Evolutionary conservation across 2,329 filamentous ascomycete genomes (phyloP).

Genomic region (Intubia oerlemansii): DNA sequence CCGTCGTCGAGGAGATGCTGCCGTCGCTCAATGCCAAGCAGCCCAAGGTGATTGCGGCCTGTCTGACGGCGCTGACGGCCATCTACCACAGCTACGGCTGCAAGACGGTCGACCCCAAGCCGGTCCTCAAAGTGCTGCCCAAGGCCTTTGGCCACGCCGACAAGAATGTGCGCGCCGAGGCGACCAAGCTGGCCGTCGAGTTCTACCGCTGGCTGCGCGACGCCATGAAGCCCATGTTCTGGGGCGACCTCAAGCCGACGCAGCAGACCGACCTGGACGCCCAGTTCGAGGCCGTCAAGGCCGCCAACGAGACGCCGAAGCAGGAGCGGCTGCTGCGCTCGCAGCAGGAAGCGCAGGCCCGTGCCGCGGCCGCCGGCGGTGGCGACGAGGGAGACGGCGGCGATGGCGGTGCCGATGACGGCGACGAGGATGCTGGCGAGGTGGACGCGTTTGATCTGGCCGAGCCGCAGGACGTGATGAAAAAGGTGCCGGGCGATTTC

Average conservation of each 20-base stretch:
- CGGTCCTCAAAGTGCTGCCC: constrained; percentile 68
- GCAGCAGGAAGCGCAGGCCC: constrained; percentile 66
- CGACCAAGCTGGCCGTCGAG: constrained; percentile 77
- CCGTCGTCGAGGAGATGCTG: constrained; percentile 76
- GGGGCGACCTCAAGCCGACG: constrained; percentile 83
- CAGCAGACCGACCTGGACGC: constrained; percentile 89
- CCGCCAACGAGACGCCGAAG: constrained; percentile 53
- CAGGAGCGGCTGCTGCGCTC: constrained; percentile 75
- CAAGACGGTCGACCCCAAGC: constrained; percentile 86
- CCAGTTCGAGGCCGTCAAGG: constrained; percentile 81
- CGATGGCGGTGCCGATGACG: constrained; percentile 35
- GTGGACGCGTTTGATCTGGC: constrained; percentile 65
- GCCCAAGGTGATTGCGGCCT: constrained; percentile 60
- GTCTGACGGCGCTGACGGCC: constrained; percentile 53
- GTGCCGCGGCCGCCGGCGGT: constrained; percentile 43
- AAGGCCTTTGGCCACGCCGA: constrained; percentile 93
- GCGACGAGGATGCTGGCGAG: constrained; percentile 42
- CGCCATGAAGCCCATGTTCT: constrained; percentile 96
- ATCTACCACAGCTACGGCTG: constrained; percentile 91
- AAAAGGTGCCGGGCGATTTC: constrained; percentile 66
- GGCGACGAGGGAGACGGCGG: constrained; percentile 28
- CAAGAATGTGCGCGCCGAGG: constrained; percentile 92
- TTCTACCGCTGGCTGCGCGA: constrained; percentile 94
- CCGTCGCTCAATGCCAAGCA: constrained; percentile 71
- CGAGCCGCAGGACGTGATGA: constrained; percentile 69